Evolutionary conservation across 805 yeast species (phyloP).

Genomic region (Yarrowia deformans): DNA sequence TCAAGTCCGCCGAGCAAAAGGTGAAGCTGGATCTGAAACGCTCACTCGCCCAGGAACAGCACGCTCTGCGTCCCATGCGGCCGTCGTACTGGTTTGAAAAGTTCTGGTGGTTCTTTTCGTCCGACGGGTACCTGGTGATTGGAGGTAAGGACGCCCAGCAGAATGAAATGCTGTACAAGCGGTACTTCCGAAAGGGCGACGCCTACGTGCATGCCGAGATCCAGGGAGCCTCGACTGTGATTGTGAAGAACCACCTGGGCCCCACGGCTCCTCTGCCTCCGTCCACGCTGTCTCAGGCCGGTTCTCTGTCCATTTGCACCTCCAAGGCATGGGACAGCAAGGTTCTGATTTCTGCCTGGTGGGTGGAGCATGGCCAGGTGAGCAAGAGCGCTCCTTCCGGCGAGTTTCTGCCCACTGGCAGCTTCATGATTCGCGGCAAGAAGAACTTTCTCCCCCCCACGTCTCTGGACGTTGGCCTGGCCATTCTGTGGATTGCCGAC

Average conservation of each 20-base stretch:
- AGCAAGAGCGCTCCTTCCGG: conserved; percentile 59
- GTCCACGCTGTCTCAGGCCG: conserved; percentile 86
- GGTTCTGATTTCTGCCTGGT: conserved; percentile 83
- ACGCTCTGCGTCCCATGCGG: conserved; percentile 55
- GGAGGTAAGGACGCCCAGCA: conserved; percentile 87
- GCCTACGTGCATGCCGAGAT: conserved; percentile 74
- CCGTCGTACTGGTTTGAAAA: conserved; percentile 91
- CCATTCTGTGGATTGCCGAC: conserved; percentile 74
- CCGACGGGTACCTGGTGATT: conserved; percentile 84
- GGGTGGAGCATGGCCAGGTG: conserved; percentile 71
- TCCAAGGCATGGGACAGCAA: conserved; percentile 90
- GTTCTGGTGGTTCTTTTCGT: conserved; percentile 90
- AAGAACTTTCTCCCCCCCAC: conserved; percentile 70
- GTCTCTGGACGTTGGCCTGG: conserved; percentile 91
- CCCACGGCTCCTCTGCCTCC: conserved; percentile 65
- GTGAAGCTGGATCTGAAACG: conserved; percentile 74
- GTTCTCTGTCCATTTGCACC: conserved; percentile 78
- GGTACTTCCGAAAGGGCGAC: conserved; percentile 78
- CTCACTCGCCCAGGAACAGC: conserved; percentile 63
- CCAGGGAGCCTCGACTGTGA: conserved; percentile 75
- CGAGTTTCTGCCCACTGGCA: conserved; percentile 70
- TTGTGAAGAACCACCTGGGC: conserved; percentile 78
- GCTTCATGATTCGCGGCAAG: conserved; percentile 60
- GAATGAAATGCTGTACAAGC: conserved; percentile 77
- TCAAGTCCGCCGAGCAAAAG: conserved; percentile 81